Conservation (phyloP, 208 protist genomes). For the Leishmania martiniquensis region DNA sequence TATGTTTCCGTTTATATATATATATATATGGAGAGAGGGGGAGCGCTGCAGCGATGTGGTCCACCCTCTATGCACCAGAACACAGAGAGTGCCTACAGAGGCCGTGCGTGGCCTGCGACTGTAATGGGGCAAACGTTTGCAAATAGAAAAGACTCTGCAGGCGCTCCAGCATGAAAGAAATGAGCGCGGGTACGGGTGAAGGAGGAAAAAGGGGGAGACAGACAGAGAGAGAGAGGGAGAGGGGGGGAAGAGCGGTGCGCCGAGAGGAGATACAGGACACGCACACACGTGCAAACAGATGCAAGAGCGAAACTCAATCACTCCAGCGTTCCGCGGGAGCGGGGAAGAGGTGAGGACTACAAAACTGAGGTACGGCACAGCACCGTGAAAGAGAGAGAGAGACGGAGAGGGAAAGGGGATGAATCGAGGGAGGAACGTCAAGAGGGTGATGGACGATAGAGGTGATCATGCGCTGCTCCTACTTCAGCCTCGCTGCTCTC, state of each 20-base stretch:
- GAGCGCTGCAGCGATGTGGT: not conserved
- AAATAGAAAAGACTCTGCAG: too few relatives aligned
- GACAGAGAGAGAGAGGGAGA: too few relatives aligned
- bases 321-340: not conserved
- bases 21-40: not conserved
- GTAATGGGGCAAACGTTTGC: not conserved
- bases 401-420: not conserved
- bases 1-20: constrained; percentile 1
- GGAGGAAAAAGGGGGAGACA: not conserved
- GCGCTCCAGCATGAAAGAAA: too few relatives aligned
- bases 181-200: too few relatives aligned
- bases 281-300: not conserved
- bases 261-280: too few relatives aligned
- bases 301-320: not conserved
- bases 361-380: too few relatives aligned
- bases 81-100: not conserved
- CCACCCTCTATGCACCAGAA: not conserved
- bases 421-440: not conserved
- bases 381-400: too few relatives aligned
- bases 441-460: not conserved
- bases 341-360: not conserved
- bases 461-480: not conserved
- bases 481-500: not conserved
- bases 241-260: too few relatives aligned
- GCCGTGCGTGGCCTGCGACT: not conserved